Conservation (phyloP, 129 eudicot species). For the Solidago caesia region DNA sequence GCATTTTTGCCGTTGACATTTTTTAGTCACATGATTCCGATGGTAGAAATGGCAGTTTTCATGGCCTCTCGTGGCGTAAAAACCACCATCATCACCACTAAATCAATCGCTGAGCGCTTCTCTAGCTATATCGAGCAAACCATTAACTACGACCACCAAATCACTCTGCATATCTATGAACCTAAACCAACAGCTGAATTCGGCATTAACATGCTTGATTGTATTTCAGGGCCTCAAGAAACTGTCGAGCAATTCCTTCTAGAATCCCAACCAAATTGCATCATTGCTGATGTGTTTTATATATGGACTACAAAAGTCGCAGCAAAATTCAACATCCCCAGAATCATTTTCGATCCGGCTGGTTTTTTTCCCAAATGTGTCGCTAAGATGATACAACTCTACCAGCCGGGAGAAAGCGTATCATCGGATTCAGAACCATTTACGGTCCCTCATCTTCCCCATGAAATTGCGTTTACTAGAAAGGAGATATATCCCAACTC, state of each 20-base stretch:
- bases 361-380: constrained; percentile 46
- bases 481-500: no score
- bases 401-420: constrained; percentile 31
- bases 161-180: constrained; percentile 23
- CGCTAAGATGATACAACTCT: constrained; percentile 6
- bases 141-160: constrained; percentile 17
- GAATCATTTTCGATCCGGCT: constrained; percentile 58
- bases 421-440: constrained; percentile 50
- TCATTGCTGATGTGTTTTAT: constrained; percentile 46
- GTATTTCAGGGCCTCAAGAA: constrained; percentile 35
- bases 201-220: constrained; percentile 18
- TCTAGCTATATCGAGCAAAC: constrained; percentile 30
- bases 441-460: constrained; percentile 57
- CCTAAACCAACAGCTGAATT: constrained; percentile 30
- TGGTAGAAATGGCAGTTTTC: neutral
- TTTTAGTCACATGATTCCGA: constrained; percentile 23
- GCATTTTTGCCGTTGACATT: constrained; percentile 50
- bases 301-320: constrained; percentile 63
- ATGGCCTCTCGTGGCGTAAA: neutral
- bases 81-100: constrained; percentile 45
- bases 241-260: constrained; percentile 51
- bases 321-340: constrained; percentile 53
- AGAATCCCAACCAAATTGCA: constrained; percentile 37
- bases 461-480: constrained; percentile 38
- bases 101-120: constrained; percentile 33